phyloP scores from a whole-genome alignment of 768 basidiomycete species.

The Pulveroboletus ravenelii region DNA sequence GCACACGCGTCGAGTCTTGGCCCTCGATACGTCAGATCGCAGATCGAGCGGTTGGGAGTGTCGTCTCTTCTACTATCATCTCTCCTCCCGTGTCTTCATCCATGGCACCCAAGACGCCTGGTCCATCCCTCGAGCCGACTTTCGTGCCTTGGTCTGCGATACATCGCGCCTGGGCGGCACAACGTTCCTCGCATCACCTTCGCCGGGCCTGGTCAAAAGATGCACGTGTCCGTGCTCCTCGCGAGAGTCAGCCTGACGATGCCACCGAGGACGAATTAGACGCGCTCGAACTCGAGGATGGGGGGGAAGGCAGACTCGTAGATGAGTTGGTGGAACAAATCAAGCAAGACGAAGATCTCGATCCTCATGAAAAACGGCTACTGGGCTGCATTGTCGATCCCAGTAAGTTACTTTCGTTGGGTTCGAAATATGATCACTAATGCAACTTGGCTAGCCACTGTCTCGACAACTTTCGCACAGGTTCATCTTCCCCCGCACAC shows the following conservation, averaged over 20 bases:
- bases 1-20: constrained; percentile 65
- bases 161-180: constrained; percentile 59
- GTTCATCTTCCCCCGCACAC: constrained; percentile 87
- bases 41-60: constrained; percentile 69
- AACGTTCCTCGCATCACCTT: constrained; percentile 44
- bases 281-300: constrained; percentile 32
- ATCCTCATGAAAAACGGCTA: constrained; percentile 75
- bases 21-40: constrained; percentile 64
- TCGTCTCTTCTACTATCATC: constrained; percentile 35
- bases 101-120: constrained; percentile 17
- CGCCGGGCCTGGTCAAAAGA: constrained; percentile 63
- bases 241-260: constrained; percentile 36
- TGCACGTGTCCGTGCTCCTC: constrained; percentile 32
- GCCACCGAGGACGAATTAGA: constrained; percentile 29
- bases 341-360: constrained; percentile 70
- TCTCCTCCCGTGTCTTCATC: constrained; percentile 7
- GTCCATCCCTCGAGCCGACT: constrained; percentile 41
- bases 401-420: constrained; percentile 35
- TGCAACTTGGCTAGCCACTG: constrained; percentile 42
- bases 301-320: constrained; percentile 19
- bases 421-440: constrained; percentile 3
- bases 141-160: constrained; percentile 64
- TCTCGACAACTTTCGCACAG: constrained; percentile 80
- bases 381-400: constrained; percentile 85
- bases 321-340: constrained; percentile 78